Conservation (phyloP, 805 yeast genomes). For the Wickerhamiella cacticola region DNA sequence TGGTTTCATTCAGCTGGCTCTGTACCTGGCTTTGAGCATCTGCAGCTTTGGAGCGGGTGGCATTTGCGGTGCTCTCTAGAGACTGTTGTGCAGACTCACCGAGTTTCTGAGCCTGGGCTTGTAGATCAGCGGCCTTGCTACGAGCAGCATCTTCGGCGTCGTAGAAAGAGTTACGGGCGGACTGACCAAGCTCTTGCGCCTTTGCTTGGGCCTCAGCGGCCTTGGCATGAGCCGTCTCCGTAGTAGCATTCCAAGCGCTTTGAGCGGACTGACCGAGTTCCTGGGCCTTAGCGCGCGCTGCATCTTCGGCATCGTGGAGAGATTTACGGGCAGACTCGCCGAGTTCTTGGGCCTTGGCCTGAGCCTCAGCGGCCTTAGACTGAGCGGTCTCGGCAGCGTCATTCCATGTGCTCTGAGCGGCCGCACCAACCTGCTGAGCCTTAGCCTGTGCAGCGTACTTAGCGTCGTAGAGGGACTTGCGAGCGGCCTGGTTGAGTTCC, state of each 20-base stretch:
- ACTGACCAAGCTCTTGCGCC: background rate
- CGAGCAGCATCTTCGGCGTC: background rate
- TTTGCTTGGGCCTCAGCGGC: background rate
- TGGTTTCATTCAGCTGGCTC: background rate
- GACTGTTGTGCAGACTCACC: background rate
- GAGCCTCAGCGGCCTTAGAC: background rate
- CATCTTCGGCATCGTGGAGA: too few species aligned
- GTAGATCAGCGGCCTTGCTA: background rate
- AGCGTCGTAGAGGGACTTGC: background rate
- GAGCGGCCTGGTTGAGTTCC: background rate
- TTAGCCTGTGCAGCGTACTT: background rate
- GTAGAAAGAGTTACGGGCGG: background rate
- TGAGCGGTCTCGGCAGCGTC: too few species aligned
- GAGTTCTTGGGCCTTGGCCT: slow-evolving; percentile 1
- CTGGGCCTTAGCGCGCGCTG: background rate
- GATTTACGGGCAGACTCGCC: background rate
- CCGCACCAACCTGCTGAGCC: too few species aligned
- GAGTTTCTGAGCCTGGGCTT: background rate
- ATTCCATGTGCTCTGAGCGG: too few species aligned
- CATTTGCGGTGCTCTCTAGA: background rate
- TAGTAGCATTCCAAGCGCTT: background rate
- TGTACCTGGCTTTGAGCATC: background rate
- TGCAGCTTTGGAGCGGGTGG: background rate
- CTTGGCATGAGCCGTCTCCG: background rate
- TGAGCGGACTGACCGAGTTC: background rate